Percentiles rank a stretch among this genome's conserved stretches.
Evolutionary conservation across 352 stramenopile species (phyloP).

Genomic region (Pythium brachiatum): DNA sequence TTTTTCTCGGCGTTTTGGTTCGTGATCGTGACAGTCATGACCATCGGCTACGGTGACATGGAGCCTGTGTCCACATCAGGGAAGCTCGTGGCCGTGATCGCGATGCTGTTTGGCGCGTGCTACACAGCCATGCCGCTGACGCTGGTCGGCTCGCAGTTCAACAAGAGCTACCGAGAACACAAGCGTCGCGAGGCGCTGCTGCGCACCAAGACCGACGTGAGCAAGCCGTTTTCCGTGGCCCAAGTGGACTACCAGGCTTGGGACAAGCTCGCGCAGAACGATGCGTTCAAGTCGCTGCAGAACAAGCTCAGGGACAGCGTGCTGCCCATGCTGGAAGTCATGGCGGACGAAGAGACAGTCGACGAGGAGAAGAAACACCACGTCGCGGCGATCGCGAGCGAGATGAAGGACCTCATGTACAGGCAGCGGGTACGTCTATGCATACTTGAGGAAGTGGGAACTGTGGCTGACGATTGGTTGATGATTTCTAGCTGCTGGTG

Average conservation of each 20-base stretch:
- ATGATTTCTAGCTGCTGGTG: constrained; percentile 45
- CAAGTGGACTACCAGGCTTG: constrained; percentile 43
- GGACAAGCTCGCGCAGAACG: constrained; percentile 49
- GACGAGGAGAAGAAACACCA: constrained; percentile 41
- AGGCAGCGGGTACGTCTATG: constrained; percentile 34
- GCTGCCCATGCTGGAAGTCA: constrained; percentile 43
- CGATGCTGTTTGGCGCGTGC: constrained; percentile 82
- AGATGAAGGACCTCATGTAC: constrained; percentile 57
- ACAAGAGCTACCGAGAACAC: constrained; percentile 80
- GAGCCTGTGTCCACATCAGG: constrained; percentile 59
- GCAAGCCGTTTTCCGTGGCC: constrained; percentile 53
- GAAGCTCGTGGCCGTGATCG: constrained; percentile 67
- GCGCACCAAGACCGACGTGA: constrained; percentile 70
- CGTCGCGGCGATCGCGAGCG: constrained; percentile 29
- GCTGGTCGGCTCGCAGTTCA: constrained; percentile 77
- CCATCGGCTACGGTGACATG: constrained; percentile 77
- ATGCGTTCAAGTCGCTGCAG: constrained; percentile 46
- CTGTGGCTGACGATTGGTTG: background rate
- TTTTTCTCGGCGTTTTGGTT: constrained; percentile 86
- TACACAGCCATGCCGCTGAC: constrained; percentile 83
- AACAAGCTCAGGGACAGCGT: constrained; percentile 34
- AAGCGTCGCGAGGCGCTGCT: constrained; percentile 68
- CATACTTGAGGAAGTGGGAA: background rate
- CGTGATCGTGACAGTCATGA: constrained; percentile 76
- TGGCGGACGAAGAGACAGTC: constrained; percentile 45